These are phyloP conservation scores for Nannizziopsis barbatae DNA, from an alignment of 2,329 filamentous ascomycete species.

Conservation along the genomic window DNA sequence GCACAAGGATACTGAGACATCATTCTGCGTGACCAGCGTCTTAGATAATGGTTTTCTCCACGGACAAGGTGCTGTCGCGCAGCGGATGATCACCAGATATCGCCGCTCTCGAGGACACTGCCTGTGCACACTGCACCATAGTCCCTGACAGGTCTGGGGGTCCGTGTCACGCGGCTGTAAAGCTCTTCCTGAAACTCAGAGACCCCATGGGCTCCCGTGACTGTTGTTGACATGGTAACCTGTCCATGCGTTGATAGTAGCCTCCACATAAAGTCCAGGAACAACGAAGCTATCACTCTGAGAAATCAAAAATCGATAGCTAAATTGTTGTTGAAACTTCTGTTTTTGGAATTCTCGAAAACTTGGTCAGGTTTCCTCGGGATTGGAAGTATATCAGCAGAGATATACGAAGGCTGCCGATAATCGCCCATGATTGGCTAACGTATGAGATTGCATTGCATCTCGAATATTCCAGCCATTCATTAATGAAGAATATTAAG, in stretches of 20 bases:
- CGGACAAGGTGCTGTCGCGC: neutral
- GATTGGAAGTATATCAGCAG: neutral
- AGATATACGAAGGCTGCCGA: neutral
- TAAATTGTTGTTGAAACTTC: neutral
- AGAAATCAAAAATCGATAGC: neutral
- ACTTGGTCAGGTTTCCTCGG: no score
- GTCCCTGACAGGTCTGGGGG: neutral
- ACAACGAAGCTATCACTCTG: no score
- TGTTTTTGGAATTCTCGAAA: neutral
- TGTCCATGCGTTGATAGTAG: no score
- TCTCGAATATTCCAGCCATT: conserved; percentile 4
- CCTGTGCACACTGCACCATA: no score
- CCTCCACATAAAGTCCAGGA: no score
- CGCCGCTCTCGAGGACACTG: neutral
- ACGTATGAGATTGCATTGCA: neutral
- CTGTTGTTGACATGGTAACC: no score
- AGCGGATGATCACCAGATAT: no score
- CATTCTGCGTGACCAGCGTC: neutral
- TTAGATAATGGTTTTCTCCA: neutral
- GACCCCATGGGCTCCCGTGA: no score
- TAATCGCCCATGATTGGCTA: neutral
- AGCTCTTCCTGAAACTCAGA: neutral
- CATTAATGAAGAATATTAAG: neutral
- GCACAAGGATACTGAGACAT: conserved; percentile 8
- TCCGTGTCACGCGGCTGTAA: conserved; percentile 5